Conservation (phyloP, 768 basidiomycete species). For the Epithele typhae region DNA sequence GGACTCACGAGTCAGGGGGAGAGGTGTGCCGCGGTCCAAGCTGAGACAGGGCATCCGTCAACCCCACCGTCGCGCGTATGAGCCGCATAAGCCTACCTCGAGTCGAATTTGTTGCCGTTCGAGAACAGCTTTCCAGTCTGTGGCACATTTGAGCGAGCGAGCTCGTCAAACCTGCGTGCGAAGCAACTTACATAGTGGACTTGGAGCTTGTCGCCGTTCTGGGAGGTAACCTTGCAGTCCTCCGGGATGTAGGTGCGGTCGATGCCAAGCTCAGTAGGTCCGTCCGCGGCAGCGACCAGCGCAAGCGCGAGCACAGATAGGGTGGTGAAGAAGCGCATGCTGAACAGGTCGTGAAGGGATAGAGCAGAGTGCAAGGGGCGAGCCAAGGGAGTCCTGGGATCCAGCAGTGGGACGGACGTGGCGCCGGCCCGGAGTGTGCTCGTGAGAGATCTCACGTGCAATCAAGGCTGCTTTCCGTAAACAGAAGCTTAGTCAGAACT, state of each 20-base stretch:
- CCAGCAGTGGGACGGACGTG: background rate
- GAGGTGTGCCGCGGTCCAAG: slow-evolving; percentile 66
- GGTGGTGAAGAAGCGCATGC: slow-evolving; percentile 30
- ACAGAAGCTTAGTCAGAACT: slow-evolving; percentile 29
- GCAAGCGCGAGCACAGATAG: slow-evolving; percentile 44
- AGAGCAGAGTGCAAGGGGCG: background rate
- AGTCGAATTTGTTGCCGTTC: slow-evolving; percentile 85
- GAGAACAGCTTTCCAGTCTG: slow-evolving; percentile 79
- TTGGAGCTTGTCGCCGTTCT: slow-evolving; percentile 57
- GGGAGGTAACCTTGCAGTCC: slow-evolving; percentile 49
- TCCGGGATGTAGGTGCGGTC: slow-evolving; percentile 58
- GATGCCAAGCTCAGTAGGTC: slow-evolving; percentile 54
- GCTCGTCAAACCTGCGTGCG: no score
- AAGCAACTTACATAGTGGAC: slow-evolving; percentile 70
- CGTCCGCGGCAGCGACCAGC: slow-evolving; percentile 42
- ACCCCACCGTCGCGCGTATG: no score
- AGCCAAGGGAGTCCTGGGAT: background rate
- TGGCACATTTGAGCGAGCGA: no score
- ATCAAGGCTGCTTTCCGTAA: background rate
- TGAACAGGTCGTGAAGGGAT: slow-evolving; percentile 1
- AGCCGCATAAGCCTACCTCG: slow-evolving; percentile 50
- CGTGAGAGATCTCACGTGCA: slow-evolving; percentile 9
- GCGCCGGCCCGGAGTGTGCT: slow-evolving; percentile 2
- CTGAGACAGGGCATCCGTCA: slow-evolving; percentile 30
- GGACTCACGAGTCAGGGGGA: slow-evolving; percentile 71